A percentile compares a stretch with the other conserved stretches of the same genome.
Evolutionary conservation across 306 rosid genomes (phyloP).

Genomic region (Malus sieversii): DNA sequence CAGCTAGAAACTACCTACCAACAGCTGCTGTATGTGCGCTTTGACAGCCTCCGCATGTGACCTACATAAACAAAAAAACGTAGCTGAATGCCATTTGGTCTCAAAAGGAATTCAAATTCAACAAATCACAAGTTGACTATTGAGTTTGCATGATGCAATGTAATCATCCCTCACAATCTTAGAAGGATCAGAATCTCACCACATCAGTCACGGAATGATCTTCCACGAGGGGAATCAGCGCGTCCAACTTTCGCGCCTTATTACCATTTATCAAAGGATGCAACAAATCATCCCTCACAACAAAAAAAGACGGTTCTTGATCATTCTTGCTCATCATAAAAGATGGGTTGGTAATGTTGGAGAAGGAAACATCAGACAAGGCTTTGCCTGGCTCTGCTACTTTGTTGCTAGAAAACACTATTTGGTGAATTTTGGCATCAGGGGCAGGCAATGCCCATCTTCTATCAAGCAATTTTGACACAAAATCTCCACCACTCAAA

Average conservation of each 20-base stretch:
- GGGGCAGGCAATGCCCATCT: conserved; percentile 66
- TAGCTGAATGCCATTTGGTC: conserved; percentile 2
- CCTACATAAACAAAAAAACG: conserved; percentile 29
- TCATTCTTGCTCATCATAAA: conserved; percentile 21
- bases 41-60: conserved; percentile 98
- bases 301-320: conserved; percentile 32
- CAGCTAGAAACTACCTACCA: conserved; percentile 44
- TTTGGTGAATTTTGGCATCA: conserved; percentile 52
- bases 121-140: not conserved
- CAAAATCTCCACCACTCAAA: conserved; percentile 36
- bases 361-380: conserved; percentile 9
- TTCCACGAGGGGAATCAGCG: conserved; percentile 53
- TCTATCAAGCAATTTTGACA: conserved; percentile 49
- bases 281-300: conserved; percentile 88
- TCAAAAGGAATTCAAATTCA: conserved; percentile 15
- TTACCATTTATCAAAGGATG: conserved; percentile 89
- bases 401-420: conserved; percentile 17
- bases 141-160: not conserved
- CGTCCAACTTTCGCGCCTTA: conserved; percentile 85
- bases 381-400: conserved; percentile 15
- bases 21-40: conserved; percentile 90
- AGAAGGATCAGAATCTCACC: conserved; percentile 38
- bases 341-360: conserved; percentile 27
- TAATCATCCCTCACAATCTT: not conserved
- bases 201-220: conserved; percentile 65